Percentiles rank a stretch among this genome's conserved stretches.
Conservation (phyloP, 805 yeast species). For the Hanseniaspora jakobsenii region DNA sequence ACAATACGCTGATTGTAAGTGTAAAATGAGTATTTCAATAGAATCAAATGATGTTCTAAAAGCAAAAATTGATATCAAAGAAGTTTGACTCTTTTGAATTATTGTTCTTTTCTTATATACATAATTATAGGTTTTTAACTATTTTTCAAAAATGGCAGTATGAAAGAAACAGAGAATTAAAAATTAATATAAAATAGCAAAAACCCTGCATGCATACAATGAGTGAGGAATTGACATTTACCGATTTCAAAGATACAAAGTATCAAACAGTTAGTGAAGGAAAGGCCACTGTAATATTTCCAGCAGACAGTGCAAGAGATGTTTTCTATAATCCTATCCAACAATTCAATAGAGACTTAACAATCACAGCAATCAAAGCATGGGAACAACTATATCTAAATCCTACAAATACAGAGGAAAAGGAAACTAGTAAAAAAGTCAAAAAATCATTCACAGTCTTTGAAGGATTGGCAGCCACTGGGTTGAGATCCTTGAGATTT, state of each 20-base stretch:
- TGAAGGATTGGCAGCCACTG: constrained; percentile 92
- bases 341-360: constrained; percentile 87
- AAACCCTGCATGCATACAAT: no score
- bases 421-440: constrained; percentile 23
- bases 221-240: constrained; percentile 23
- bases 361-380: constrained; percentile 73
- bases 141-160: no score
- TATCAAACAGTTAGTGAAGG: constrained; percentile 48
- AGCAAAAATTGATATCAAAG: no score
- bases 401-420: constrained; percentile 21
- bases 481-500: constrained; percentile 84
- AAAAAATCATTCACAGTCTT: constrained; percentile 42
- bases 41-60: no score
- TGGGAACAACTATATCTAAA: constrained; percentile 55
- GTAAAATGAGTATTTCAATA: no score
- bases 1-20: no score
- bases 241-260: constrained; percentile 29
- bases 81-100: no score
- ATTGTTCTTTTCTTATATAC: no score
- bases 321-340: constrained; percentile 95
- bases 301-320: constrained; percentile 51
- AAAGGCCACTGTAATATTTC: constrained; percentile 65
- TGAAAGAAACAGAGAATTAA: no score
- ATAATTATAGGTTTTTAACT: no score
- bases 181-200: no score